Conservation (phyloP, 805 yeast genomes). For the Ogataea salicorniae region DNA sequence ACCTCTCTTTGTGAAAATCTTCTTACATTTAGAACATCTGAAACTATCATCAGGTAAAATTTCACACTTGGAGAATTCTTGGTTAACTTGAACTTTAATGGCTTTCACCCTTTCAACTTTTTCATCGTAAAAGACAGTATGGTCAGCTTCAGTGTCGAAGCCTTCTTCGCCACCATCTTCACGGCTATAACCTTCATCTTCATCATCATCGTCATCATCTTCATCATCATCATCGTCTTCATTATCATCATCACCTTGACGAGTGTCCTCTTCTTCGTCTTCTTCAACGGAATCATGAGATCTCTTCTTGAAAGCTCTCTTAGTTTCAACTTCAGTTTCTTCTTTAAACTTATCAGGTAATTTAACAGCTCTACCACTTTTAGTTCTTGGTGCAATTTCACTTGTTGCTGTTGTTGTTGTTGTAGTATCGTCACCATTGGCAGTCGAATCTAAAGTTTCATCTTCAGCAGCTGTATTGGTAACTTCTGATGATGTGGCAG, state of each 20-base stretch:
- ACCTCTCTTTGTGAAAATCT: constrained; percentile 22
- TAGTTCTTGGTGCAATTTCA: not conserved
- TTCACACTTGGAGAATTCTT: constrained; percentile 18
- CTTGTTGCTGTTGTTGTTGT: not conserved
- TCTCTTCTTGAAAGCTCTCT: not conserved
- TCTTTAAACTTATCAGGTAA: constrained; percentile 1
- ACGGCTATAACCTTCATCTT: not conserved
- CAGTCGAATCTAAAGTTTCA: no score
- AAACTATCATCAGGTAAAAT: constrained; percentile 15
- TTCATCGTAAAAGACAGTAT: not conserved
- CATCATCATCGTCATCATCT: not conserved
- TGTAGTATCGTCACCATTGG: not conserved
- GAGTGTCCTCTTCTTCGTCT: not conserved
- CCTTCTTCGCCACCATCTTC: not conserved
- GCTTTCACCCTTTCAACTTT: not conserved
- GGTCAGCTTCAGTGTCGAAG: not conserved
- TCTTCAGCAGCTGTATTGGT: not conserved
- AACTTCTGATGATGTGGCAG: not conserved
- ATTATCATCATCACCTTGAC: constrained; percentile 2
- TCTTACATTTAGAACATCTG: constrained; percentile 18
- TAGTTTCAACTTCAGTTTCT: not conserved
- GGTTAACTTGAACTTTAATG: constrained; percentile 16
- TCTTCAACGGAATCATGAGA: not conserved
- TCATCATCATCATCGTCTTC: not conserved
- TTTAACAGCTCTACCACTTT: constrained; percentile 1